phyloP scores from a whole-genome alignment of 192 early-diverging fungal species.

The Coemansia sp. region DNA sequence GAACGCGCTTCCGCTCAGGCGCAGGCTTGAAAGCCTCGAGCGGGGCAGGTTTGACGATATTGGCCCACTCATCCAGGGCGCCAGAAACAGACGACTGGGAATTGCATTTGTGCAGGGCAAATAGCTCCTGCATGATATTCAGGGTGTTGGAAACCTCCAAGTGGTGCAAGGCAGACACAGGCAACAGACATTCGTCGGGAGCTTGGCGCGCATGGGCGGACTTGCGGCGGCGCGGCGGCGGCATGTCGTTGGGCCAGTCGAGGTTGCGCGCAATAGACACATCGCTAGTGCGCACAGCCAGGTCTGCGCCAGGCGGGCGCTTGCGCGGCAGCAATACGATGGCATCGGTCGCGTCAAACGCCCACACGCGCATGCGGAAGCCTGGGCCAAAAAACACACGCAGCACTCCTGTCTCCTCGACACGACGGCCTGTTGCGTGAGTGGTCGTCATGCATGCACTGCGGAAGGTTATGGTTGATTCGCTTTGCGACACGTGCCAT shows the following conservation, averaged over 20 bases:
- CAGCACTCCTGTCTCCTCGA: constrained; percentile 41
- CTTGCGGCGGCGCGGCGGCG: constrained; percentile 33
- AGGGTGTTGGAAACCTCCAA: constrained; percentile 41
- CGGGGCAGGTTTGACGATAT: background rate
- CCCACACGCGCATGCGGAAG: constrained; percentile 45
- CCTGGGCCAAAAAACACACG: constrained; percentile 32
- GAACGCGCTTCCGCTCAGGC: constrained; percentile 15
- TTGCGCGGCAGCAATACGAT: constrained; percentile 36
- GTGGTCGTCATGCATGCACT: constrained; percentile 30
- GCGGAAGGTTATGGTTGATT: constrained; percentile 31
- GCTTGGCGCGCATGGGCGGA: constrained; percentile 39
- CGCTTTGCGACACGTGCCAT: constrained; percentile 5
- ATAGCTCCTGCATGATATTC: constrained; percentile 24
- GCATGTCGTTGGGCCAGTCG: constrained; percentile 33
- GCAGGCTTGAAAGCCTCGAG: background rate
- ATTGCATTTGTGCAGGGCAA: constrained; percentile 17
- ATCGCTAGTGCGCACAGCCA: constrained; percentile 25
- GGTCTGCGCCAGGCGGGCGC: constrained; percentile 29
- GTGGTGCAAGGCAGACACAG: constrained; percentile 32
- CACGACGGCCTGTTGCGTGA: constrained; percentile 37
- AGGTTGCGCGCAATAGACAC: constrained; percentile 43
- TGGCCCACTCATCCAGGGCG: constrained; percentile 24
- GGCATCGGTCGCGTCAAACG: constrained; percentile 29
- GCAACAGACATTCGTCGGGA: constrained; percentile 46
- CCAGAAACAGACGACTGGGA: background rate